Percentiles rank a stretch among this genome's conserved stretches.
Conservation (phyloP, 1,284 basidiomycete species). For the Papiliotrema nemorosa region DNA sequence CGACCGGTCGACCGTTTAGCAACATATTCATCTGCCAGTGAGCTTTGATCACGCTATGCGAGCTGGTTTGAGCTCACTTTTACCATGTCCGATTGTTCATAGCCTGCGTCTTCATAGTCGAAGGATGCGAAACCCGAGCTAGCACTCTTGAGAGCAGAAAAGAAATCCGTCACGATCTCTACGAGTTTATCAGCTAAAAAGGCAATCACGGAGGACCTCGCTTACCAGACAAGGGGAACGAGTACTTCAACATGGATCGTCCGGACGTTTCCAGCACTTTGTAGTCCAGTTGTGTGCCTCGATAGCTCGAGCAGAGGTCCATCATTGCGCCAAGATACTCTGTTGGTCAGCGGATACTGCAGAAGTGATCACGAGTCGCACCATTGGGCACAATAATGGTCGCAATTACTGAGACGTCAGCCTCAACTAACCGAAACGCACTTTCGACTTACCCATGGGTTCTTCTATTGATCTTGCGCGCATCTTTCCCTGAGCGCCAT, state of each 20-base stretch:
- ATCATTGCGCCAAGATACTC: slow-evolving; percentile 89
- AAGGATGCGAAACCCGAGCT: slow-evolving; percentile 91
- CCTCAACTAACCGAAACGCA: not conserved
- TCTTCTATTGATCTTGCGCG: slow-evolving; percentile 76
- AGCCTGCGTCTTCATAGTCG: slow-evolving; percentile 90
- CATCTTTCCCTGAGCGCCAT: slow-evolving; percentile 61
- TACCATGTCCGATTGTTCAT: slow-evolving; percentile 69
- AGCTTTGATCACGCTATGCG: too few relatives aligned
- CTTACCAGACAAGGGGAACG: slow-evolving; percentile 61
- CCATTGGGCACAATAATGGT: slow-evolving; percentile 89
- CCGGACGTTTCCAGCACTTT: slow-evolving; percentile 63
- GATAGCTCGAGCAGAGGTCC: slow-evolving; percentile 76
- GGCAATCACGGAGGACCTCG: not conserved
- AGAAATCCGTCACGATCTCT: slow-evolving; percentile 91
- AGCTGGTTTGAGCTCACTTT: slow-evolving; percentile 57
- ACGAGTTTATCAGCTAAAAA: slow-evolving; percentile 36
- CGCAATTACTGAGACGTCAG: slow-evolving; percentile 60
- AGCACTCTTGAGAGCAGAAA: slow-evolving; percentile 75
- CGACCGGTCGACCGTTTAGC: slow-evolving; percentile 79
- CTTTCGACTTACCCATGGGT: slow-evolving; percentile 56
- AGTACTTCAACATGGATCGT: slow-evolving; percentile 73
- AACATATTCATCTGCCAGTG: slow-evolving; percentile 73
- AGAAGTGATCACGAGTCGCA: slow-evolving; percentile 55
- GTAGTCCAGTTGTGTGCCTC: slow-evolving; percentile 74
- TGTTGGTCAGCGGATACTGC: slow-evolving; percentile 62